Evolutionary conservation across 1,284 basidiomycete genomes (phyloP).

Genomic region (Sanghuangporus sanghuang): DNA sequence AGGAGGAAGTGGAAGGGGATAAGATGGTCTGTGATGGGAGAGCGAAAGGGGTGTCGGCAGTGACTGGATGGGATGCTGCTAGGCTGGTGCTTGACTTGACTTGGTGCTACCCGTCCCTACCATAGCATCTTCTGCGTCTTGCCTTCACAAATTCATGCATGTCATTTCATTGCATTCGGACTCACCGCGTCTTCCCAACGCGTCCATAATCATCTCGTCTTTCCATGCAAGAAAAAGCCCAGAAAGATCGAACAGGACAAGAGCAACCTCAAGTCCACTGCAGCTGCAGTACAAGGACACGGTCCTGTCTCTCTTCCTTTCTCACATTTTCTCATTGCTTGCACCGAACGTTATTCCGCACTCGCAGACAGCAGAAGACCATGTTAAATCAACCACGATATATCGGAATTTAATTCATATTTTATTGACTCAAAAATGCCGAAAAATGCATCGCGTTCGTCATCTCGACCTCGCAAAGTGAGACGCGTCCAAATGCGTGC

Average conservation of each 20-base stretch:
- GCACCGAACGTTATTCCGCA: too few species aligned
- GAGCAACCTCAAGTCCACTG: neutral
- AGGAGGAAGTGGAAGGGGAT: conserved; percentile 6
- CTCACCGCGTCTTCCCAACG: neutral
- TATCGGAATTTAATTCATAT: neutral
- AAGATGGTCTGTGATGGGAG: conserved; percentile 14
- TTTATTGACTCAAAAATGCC: neutral
- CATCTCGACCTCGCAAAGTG: neutral
- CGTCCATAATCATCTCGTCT: neutral
- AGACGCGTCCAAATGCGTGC: conserved; percentile 1
- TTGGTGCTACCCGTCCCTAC: neutral
- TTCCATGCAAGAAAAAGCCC: neutral
- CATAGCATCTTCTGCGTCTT: neutral
- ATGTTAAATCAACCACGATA: neutral
- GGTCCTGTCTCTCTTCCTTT: neutral
- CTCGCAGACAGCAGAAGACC: neutral
- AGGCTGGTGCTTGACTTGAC: too few species aligned
- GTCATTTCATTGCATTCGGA: neutral
- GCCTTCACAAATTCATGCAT: neutral
- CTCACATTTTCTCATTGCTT: neutral
- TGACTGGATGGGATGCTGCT: neutral
- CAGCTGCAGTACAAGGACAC: neutral
- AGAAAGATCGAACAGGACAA: neutral
- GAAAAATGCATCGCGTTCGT: neutral
- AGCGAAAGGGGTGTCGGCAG: neutral